Base-by-base conservation (phyloP, 1,284 basidiomycete genomes). In the Takashimella tepidaria region DNA sequence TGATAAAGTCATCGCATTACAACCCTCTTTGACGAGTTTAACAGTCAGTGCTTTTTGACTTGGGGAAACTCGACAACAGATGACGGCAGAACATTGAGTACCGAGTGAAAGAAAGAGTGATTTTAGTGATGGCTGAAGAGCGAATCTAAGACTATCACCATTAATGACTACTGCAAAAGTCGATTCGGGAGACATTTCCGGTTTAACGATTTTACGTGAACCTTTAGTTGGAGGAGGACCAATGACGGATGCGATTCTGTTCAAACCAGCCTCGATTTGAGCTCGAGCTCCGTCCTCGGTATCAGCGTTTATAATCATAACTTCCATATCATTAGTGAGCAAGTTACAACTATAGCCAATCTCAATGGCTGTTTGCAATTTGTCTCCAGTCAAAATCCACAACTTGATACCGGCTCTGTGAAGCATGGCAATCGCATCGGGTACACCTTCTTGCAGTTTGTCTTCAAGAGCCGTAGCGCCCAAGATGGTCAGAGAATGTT, bases 401-500 rank as follows among this genome's bases (percentile, higher is more conserved):
- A 98, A 77, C 77, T 97, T 98, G 79, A 98, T 97, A 6, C 93
- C 93, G 0, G 93, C 95, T 42, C 83, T 80, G 69, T 97, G 93
- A 19, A 98, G 79, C 55, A 82, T 88, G 63, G 92, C 91, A 63
- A 98, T 98, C 0, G 95, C 88, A 57, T 96, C 92, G 0, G 95
- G 95, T 1, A 98, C 93, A 24, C 95, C 93, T 65, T 89, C 91
- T 73, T 98, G 95, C 58, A 98, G 77, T 79, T 97, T 97, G 75
- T 98, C 95, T 74, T 98, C 93, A 49, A 98, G 76, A 2, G 93
- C 93, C 0, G 95, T 98, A 2, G 93, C 95, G 1, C 95, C 93
- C 3, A 98, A 80, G 51, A 98, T 87, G 16, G 78, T 74, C 47
- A 98, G 76, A 31, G 84, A 83, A 67, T 88, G 84, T 70, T 98